phyloP scores from a whole-genome alignment of 83 land plant species.

The Diphasiastrum complanatum region DNA sequence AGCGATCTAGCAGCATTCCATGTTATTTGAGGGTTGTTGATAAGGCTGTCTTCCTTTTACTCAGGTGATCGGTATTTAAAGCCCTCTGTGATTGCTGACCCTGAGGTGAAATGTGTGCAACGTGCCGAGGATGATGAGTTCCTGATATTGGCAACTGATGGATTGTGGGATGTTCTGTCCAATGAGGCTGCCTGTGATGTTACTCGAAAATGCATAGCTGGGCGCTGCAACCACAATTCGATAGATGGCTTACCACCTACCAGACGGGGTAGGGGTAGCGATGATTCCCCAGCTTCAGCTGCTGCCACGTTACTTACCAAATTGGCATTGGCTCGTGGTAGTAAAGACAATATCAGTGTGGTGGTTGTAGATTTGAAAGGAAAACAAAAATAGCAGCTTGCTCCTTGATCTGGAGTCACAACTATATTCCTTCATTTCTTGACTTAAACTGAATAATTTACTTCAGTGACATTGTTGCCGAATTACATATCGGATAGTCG shows the following conservation, averaged over 20 bases:
- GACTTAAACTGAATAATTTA: too few species aligned
- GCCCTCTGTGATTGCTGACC: constrained; percentile 15
- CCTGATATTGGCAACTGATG: constrained; percentile 22
- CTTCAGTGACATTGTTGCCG: too few species aligned
- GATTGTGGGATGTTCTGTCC: constrained; percentile 19
- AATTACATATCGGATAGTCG: too few species aligned
- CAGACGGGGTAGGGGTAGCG: not conserved
- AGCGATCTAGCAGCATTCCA: not conserved
- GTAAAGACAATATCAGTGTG: constrained; percentile 22
- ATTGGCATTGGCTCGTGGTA: constrained; percentile 12
- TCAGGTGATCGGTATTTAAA: constrained; percentile 23
- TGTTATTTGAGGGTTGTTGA: not conserved
- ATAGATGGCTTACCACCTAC: not conserved
- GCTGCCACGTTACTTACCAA: constrained; percentile 20
- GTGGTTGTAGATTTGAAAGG: constrained; percentile 19
- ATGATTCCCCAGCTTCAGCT: not conserved
- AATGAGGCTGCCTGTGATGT: constrained; percentile 20
- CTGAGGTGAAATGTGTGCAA: constrained; percentile 19
- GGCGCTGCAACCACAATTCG: not conserved
- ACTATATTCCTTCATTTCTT: too few species aligned
- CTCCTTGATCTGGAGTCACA: constrained; percentile 12
- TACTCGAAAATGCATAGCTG: constrained; percentile 8
- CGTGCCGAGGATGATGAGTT: constrained; percentile 18
- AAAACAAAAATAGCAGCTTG: not conserved
- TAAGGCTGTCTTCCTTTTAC: not conserved